Evolutionary conservation across 371 early-diverging fungal species (phyloP).

Genomic region (Blakeslea trispora): DNA sequence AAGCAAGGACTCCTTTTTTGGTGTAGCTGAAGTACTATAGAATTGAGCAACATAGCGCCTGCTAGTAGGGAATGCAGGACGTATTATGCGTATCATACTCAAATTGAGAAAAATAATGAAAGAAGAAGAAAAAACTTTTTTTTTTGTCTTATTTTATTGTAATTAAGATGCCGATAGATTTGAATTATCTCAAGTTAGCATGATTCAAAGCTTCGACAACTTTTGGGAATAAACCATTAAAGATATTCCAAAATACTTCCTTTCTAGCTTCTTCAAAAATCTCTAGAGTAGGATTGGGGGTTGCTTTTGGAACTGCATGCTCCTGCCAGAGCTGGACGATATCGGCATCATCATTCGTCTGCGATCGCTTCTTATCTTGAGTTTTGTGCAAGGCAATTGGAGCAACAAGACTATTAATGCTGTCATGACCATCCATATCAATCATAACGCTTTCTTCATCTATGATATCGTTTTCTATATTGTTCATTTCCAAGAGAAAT

Average conservation of each 20-base stretch:
- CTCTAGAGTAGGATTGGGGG: conserved; percentile 2
- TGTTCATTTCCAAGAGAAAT: neutral
- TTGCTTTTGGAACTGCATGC: neutral
- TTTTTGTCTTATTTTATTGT: neutral
- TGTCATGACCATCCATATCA: neutral
- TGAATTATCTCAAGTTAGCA: neutral
- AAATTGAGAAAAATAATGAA: conserved; percentile 2
- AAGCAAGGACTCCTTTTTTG: conserved; percentile 57
- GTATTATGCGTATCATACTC: conserved; percentile 16
- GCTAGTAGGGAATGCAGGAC: neutral
- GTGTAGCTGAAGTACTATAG: conserved; percentile 3
- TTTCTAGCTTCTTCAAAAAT: conserved; percentile 34
- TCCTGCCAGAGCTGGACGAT: neutral
- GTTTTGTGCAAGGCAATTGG: neutral
- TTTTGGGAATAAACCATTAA: conserved; percentile 40
- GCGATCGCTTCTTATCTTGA: neutral
- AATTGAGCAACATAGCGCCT: conserved; percentile 5
- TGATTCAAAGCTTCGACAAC: conserved; percentile 24
- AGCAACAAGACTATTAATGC: neutral
- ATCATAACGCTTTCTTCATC: neutral
- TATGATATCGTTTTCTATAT: neutral
- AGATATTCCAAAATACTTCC: conserved; percentile 52
- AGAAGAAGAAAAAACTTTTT: neutral
- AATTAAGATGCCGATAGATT: neutral
- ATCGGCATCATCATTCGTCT: neutral